A percentile compares a stretch with the other conserved stretches of the same genome.
These are phyloP conservation scores for Logfia minima DNA, from an alignment of 129 eudicot genomes.

Conservation along the genomic window DNA sequence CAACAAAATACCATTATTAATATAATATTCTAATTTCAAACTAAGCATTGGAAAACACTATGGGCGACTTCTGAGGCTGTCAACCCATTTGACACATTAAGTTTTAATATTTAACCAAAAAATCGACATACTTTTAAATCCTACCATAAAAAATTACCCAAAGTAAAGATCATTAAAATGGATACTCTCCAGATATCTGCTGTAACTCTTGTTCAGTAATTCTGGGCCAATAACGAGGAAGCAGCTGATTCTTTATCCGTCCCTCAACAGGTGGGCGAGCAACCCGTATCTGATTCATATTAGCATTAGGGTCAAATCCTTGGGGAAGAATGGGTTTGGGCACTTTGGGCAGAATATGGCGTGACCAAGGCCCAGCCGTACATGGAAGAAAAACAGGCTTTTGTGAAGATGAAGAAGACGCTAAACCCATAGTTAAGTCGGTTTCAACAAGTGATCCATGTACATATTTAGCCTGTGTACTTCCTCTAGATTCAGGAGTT, in stretches of 20 bases:
- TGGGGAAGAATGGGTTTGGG: slow-evolving; percentile 53
- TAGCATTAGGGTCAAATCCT: slow-evolving; percentile 50
- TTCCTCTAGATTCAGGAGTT: slow-evolving; percentile 37
- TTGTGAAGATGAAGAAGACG: slow-evolving; percentile 51
- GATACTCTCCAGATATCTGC: slow-evolving; percentile 99
- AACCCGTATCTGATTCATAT: slow-evolving; percentile 61
- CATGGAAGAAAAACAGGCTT: slow-evolving; percentile 31
- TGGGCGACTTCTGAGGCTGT: not conserved
- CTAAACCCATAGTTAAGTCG: slow-evolving; percentile 69
- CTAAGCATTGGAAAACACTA: not conserved
- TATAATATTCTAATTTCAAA: not conserved
- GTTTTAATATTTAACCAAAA: not conserved
- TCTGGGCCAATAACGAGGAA: slow-evolving; percentile 99
- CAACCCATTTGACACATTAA: not conserved
- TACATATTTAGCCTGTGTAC: slow-evolving; percentile 36
- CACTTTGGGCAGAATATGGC: slow-evolving; percentile 61
- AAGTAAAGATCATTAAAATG: slow-evolving; percentile 22
- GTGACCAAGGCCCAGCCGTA: slow-evolving; percentile 51
- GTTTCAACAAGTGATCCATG: slow-evolving; percentile 55
- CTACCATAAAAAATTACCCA: not conserved
- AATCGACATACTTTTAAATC: not conserved
- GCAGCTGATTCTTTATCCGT: slow-evolving; percentile 79
- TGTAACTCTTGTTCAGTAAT: slow-evolving; percentile 96
- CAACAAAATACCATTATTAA: too few species aligned
- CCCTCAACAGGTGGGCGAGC: slow-evolving; percentile 98